Conservation (phyloP, 352 stramenopile species). For the Detonula confervacea region DNA sequence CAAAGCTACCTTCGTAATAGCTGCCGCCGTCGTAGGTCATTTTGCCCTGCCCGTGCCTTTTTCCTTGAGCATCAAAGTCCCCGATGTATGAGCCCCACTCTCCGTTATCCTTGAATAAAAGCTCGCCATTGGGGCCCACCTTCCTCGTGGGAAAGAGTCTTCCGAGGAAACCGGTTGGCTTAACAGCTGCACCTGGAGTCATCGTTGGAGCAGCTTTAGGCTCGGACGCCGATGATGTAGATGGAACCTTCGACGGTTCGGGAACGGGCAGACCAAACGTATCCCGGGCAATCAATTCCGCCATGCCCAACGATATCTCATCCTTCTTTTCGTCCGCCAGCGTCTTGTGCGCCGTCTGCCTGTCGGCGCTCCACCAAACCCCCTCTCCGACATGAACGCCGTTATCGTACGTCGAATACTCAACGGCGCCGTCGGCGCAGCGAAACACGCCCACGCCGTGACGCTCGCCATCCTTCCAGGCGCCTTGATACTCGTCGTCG, state of each 20-base stretch:
- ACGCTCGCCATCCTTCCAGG: conserved; percentile 40
- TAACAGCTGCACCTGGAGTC: too few relatives aligned
- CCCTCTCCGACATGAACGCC: conserved; percentile 24
- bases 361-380: conserved; percentile 30
- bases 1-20: conserved; percentile 36
- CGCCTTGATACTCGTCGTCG: conserved; percentile 32
- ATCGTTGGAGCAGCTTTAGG: too few relatives aligned
- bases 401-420: conserved; percentile 33
- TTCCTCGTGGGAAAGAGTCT: conserved; percentile 2
- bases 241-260: conserved; percentile 2
- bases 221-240: neutral
- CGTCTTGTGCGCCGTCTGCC: conserved; percentile 1
- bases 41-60: conserved; percentile 27
- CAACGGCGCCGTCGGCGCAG: conserved; percentile 14
- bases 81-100: conserved; percentile 45
- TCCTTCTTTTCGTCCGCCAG: conserved; percentile 10
- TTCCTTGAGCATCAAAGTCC: conserved; percentile 14
- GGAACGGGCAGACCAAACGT: conserved; percentile 31
- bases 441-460: conserved; percentile 33
- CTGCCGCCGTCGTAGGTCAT: conserved; percentile 34
- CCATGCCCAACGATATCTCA: conserved; percentile 27
- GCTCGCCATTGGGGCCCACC: conserved; percentile 23
- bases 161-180: too few relatives aligned
- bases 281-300: conserved; percentile 24
- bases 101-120: conserved; percentile 47